A percentile compares a stretch with the other conserved stretches of the same genome.
Evolutionary conservation across 2,329 filamentous ascomycete species (phyloP).

Genomic region (Beauveria scarabaeidicola): DNA sequence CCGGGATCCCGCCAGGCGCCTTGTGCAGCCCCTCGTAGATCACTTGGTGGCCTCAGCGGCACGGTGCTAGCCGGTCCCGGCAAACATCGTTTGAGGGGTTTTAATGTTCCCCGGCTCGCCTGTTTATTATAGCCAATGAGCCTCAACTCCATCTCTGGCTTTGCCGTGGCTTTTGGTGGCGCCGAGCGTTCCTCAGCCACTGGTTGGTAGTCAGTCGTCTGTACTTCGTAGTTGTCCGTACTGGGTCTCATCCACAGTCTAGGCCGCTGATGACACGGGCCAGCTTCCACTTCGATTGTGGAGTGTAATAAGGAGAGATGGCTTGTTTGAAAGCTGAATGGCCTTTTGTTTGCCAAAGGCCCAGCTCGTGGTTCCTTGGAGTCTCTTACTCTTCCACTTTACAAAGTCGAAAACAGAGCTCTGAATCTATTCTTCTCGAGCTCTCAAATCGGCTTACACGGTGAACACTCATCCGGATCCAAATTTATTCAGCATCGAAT

Average conservation of each 20-base stretch:
- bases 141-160: background rate
- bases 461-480: background rate
- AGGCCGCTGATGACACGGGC: slow-evolving; percentile 10
- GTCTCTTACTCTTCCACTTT: background rate
- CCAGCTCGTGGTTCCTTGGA: background rate
- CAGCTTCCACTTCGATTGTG: slow-evolving; percentile 8
- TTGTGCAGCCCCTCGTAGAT: background rate
- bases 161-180: slow-evolving; percentile 8
- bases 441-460: background rate
- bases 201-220: slow-evolving; percentile 2
- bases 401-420: background rate
- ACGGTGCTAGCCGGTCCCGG: background rate
- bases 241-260: slow-evolving; percentile 6
- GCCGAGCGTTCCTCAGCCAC: background rate
- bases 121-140: background rate
- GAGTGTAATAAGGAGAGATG: slow-evolving; percentile 1
- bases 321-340: slow-evolving; percentile 5
- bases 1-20: background rate
- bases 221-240: background rate
- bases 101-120: background rate
- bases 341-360: slow-evolving; percentile 1
- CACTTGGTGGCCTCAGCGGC: background rate
- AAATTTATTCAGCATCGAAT: background rate
- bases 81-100: slow-evolving; percentile 9
- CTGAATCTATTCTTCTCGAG: background rate